A percentile compares a stretch with the other conserved stretches of the same genome.
phyloP scores from a whole-genome alignment of 345 rosid genomes.

The Passiflora organensis region DNA sequence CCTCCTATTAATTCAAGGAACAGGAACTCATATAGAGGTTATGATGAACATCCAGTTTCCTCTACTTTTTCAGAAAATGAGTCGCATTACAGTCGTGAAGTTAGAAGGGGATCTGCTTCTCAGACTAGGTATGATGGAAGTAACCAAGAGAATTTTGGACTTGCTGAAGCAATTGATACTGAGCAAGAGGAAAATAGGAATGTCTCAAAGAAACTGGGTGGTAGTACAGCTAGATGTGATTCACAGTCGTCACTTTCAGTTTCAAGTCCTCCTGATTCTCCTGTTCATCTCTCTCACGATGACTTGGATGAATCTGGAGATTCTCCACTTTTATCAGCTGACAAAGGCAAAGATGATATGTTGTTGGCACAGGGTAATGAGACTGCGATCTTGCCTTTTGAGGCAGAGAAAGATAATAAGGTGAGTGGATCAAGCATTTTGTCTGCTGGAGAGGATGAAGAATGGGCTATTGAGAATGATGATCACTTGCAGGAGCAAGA shows the following conservation, averaged over 20 bases:
- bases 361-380: slow-evolving; percentile 36
- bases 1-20: slow-evolving; percentile 68
- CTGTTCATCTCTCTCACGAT: slow-evolving; percentile 85
- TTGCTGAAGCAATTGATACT: slow-evolving; percentile 27
- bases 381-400: slow-evolving; percentile 30
- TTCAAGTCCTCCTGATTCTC: slow-evolving; percentile 92
- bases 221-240: slow-evolving; percentile 54
- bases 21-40: slow-evolving; percentile 47
- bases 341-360: slow-evolving; percentile 38
- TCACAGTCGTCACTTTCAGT: slow-evolving; percentile 95
- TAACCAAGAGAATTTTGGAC: slow-evolving; percentile 41
- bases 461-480: slow-evolving; percentile 68
- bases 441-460: slow-evolving; percentile 77
- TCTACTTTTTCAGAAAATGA: slow-evolving; percentile 45
- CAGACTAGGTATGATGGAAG: slow-evolving; percentile 42
- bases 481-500: slow-evolving; percentile 77
- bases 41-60: slow-evolving; percentile 49
- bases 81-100: slow-evolving; percentile 35
- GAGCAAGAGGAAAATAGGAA: slow-evolving; percentile 27
- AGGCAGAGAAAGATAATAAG: slow-evolving; percentile 43
- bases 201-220: slow-evolving; percentile 41
- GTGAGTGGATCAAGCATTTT: slow-evolving; percentile 41
- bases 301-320: slow-evolving; percentile 85
- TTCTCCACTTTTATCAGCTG: slow-evolving; percentile 42
- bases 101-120: slow-evolving; percentile 38